A percentile compares a stretch with the other conserved stretches of the same genome.
phyloP scores from a whole-genome alignment of 345 rosid genomes.

The Eucalyptus erythrocorys region DNA sequence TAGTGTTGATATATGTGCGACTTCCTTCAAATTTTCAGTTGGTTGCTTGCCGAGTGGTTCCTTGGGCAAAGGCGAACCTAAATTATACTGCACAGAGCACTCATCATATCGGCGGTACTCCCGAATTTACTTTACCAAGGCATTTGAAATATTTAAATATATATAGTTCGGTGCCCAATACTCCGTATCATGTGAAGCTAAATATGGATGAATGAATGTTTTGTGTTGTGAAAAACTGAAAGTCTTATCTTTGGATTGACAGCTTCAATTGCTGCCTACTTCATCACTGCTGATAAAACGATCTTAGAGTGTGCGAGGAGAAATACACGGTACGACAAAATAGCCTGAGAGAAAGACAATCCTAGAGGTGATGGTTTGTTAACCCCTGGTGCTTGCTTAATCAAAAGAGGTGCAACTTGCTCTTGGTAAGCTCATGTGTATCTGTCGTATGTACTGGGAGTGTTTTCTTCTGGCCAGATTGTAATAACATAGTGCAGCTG shows the following conservation, averaged over 20 bases:
- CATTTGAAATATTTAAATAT: not conserved
- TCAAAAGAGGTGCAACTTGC: not conserved
- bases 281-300: constrained; percentile 52
- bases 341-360: not conserved
- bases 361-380: not conserved
- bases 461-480: not conserved
- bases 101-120: constrained; percentile 42
- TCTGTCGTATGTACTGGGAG: not conserved
- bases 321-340: constrained; percentile 17
- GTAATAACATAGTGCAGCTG: not conserved
- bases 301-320: constrained; percentile 46
- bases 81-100: constrained; percentile 62
- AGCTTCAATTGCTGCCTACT: constrained; percentile 46
- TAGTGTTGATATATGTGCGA: too few species aligned
- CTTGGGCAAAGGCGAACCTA: too few species aligned
- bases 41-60: too few species aligned
- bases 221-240: not conserved
- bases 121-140: not conserved
- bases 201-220: not conserved
- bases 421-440: not conserved
- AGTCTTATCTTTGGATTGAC: not conserved
- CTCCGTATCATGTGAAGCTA: not conserved
- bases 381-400: not conserved
- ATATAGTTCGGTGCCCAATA: not conserved
- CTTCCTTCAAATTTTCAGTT: too few species aligned